Conservation (phyloP, 495 filamentous ascomycete genomes). For the Hyphodiscus hymeniophilus region DNA sequence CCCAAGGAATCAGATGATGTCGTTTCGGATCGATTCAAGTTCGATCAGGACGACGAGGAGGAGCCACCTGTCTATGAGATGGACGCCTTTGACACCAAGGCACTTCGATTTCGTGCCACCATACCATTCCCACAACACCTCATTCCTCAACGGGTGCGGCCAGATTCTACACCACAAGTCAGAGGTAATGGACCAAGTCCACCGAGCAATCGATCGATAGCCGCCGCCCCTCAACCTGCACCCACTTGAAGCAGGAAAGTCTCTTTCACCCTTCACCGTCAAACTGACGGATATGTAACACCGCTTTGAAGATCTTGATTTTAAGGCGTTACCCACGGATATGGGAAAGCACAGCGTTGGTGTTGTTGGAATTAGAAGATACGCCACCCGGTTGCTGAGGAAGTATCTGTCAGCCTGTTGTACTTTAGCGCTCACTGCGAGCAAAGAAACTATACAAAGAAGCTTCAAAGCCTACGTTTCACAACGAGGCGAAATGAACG, state of each 20-base stretch:
- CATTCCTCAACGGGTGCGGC: slow-evolving; percentile 12
- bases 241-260: slow-evolving; percentile 2
- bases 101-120: slow-evolving; percentile 65
- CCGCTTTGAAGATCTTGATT: slow-evolving; percentile 6
- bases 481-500: slow-evolving; percentile 6
- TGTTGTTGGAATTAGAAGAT: slow-evolving; percentile 25
- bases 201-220: slow-evolving; percentile 14
- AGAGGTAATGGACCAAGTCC: slow-evolving; percentile 22
- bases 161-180: slow-evolving; percentile 6
- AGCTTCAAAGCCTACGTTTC: slow-evolving; percentile 27
- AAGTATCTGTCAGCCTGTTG: slow-evolving; percentile 30
- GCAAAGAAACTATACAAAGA: slow-evolving; percentile 24
- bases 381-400: slow-evolving; percentile 22
- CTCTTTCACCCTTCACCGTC: neutral
- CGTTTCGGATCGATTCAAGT: slow-evolving; percentile 70
- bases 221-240: slow-evolving; percentile 18
- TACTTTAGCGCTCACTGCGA: slow-evolving; percentile 25
- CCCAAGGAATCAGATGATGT: slow-evolving; percentile 35
- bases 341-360: slow-evolving; percentile 13
- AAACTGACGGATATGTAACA: slow-evolving; percentile 10
- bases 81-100: slow-evolving; percentile 60
- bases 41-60: slow-evolving; percentile 69
- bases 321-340: slow-evolving; percentile 20
- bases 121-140: slow-evolving; percentile 43
- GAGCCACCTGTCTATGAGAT: slow-evolving; percentile 55